Base-by-base conservation (phyloP, 1,139 yeast species). In the Nakaseomyces uthaithaninus region DNA sequence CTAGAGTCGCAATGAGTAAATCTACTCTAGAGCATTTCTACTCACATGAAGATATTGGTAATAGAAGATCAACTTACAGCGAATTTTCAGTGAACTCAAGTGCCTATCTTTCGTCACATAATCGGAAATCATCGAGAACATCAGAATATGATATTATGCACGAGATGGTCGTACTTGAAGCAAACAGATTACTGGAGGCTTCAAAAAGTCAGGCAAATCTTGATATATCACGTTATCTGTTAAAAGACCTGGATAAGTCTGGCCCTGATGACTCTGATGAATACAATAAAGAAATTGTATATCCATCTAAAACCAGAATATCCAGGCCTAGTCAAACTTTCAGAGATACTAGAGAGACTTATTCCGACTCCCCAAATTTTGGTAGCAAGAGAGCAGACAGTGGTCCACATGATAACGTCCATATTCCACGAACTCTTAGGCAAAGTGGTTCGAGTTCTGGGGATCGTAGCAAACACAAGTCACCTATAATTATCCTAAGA, bases 61-160 rank as follows among this genome's bases (percentile, higher is more conserved):
- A 31, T 31, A 19, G 35, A 31, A 12, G 10, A 7, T 31, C 35
- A 4, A 20, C 17, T 7, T 19, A 20, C 5, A 31, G 35, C 20
- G 35, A 31, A n/a, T 19, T 19, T 7, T 31, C 35, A n/a, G 14
- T 8, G 4, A 12, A 12, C 9, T 31, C 35, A 20, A 31, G 25
- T 8, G 17, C 25, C 3, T 19, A 31, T 12, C 25, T 19, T 4
- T 31, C 35, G 11, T 28, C 22, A 16, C 35, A 31, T 19, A 31
- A 19, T 8, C 15, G 35, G 14, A 31, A 19, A 31, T 31, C 35
- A n/a, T 31, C 35, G 4, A 16, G 35, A 20, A 12, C 24, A 2
- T 10, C 35, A 6, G 35, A 20, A n/a, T 31, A 19, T 20, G 35
- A 31, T 19, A 19, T 12, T 7, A 19, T 11, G 16, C 35, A 20